Evolutionary conservation across 2,329 filamentous ascomycete species (phyloP).

Genomic region (Dactylellina parvicollis): DNA sequence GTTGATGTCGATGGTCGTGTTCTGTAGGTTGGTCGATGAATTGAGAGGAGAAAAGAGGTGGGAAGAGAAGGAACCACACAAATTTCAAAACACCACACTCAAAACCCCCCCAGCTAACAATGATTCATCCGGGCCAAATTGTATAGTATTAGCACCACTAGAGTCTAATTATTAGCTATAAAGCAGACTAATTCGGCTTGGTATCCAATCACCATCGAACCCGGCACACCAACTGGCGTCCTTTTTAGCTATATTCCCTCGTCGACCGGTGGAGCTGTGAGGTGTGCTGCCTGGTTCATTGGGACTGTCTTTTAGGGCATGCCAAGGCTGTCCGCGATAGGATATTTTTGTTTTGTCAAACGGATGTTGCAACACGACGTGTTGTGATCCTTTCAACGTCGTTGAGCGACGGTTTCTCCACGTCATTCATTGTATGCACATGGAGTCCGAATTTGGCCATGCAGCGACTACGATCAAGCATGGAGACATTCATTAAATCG

Average conservation of each 20-base stretch:
- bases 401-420: neutral
- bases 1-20: conserved; percentile 35
- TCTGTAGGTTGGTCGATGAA: neutral
- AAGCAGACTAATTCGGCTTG: neutral
- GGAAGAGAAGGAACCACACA: conserved; percentile 15
- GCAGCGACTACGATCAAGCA: too few relatives aligned
- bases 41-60: conserved; percentile 8
- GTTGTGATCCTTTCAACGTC: neutral
- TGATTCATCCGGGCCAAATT: conserved; percentile 22
- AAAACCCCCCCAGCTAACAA: conserved; percentile 12
- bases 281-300: conserved; percentile 10
- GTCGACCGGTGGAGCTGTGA: neutral
- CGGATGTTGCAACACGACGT: conserved; percentile 9
- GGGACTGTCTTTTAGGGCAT: conserved; percentile 54
- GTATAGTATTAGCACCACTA: conserved; percentile 6
- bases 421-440: too few relatives aligned
- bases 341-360: conserved; percentile 13
- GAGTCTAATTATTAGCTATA: neutral
- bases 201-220: conserved; percentile 12
- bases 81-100: conserved; percentile 24
- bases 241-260: conserved; percentile 8
- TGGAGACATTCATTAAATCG: too few relatives aligned
- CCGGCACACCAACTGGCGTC: conserved; percentile 15
- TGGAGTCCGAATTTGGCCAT: too few relatives aligned
- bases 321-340: conserved; percentile 9